phyloP scores from a whole-genome alignment of 768 basidiomycete species.

The Suillus clintonianus region DNA sequence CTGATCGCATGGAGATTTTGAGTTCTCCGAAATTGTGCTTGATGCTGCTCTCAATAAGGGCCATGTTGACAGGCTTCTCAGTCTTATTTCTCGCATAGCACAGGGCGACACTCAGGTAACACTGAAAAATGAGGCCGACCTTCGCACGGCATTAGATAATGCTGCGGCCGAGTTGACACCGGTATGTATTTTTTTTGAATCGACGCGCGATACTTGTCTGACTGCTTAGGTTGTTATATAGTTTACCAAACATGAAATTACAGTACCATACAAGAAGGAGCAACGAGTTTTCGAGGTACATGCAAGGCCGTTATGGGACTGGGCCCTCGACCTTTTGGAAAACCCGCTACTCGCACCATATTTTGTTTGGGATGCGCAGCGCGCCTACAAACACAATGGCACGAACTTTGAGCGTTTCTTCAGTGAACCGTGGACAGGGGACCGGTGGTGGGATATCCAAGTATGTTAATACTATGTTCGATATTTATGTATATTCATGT shows the following conservation, averaged over 20 bases:
- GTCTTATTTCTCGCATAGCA: not conserved
- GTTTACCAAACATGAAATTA: not conserved
- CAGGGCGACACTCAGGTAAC: slow-evolving; percentile 21
- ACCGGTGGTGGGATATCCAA: slow-evolving; percentile 13
- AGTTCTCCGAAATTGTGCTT: not conserved
- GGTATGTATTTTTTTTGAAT: not conserved
- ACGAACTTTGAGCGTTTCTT: slow-evolving; percentile 3
- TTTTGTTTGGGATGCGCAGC: too few relatives aligned
- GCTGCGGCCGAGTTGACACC: not conserved
- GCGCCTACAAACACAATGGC: too few relatives aligned
- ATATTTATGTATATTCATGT: not conserved
- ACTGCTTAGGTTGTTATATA: not conserved
- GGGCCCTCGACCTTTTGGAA: too few relatives aligned
- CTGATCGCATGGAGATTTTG: not conserved
- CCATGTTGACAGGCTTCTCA: slow-evolving; percentile 3
- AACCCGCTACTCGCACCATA: too few relatives aligned
- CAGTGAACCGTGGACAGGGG: slow-evolving; percentile 11
- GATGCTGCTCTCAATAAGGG: not conserved
- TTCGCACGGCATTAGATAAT: not conserved
- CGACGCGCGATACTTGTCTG: not conserved
- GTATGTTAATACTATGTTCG: slow-evolving; percentile 1
- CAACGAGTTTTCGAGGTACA: not conserved
- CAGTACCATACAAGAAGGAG: not conserved
- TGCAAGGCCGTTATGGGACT: not conserved
- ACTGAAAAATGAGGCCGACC: slow-evolving; percentile 7